Evolutionary conservation across 371 early-diverging fungal genomes (phyloP), one percentile per base, ranked within the genome.

Genomic region (Capillidium rhysosporum): DNA sequence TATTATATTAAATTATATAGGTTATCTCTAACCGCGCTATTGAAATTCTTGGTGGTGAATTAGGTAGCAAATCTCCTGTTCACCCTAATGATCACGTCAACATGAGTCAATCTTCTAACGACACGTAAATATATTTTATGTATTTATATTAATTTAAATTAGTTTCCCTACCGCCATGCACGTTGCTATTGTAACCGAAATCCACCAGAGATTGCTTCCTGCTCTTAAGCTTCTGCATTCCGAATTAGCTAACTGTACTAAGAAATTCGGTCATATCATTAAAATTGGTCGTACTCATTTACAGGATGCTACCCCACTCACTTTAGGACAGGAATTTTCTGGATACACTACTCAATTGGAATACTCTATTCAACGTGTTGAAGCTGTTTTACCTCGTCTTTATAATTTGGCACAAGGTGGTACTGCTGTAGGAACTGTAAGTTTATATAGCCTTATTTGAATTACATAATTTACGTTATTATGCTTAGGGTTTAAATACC

Each of bases 1-100:
- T n/a, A 39, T 1, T 9, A 30, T 26, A 30, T 5, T 25, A 34
- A 28, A 45, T 34, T 9, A 57, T 58, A 29, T 63, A 73, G 63
- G 95, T 94, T 31, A 80, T 95, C 59, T 84, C 92, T 41, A 93
- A 95, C 80, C 82, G 95, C 31, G 95, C 95, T 29, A 92, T 89
- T 62, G 91, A 95, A 66, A 69, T 93, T 29, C 64, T 92, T 40
- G 92, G 91, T 54, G 93, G 89, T 41, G 76, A 82, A 59, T 66
- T 84, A 30, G 95, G 95, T 31, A 74, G 75, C 68, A 89, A 92
- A 74, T 77, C 68, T 54, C 92, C 90, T 5, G 91, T 93, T 25
- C 95, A 94, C 68, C 95, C 95, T 52, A 94, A 95, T 70, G 95
- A 95, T 65, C 92, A 92, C 56, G 92, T 93, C 63, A 95, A 95